Conservation (phyloP, 75 land plant genomes). For the Cryptomeria japonica region DNA sequence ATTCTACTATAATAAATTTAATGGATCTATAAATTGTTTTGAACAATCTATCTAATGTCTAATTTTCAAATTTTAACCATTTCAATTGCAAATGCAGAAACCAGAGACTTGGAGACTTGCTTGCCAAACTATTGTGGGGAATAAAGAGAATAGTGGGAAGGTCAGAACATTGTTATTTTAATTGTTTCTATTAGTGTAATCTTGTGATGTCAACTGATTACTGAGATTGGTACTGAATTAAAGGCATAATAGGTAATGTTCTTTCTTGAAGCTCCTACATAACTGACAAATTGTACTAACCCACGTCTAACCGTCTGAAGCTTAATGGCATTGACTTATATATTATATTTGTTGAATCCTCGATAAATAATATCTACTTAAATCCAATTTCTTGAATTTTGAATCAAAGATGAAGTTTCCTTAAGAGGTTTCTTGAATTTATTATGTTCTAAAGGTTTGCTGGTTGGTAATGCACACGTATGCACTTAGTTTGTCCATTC, state of each 20-base stretch:
- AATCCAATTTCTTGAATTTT: background rate
- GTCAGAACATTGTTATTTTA: conserved; percentile 28
- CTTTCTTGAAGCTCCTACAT: background rate
- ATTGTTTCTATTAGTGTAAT: background rate
- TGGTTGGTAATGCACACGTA: background rate
- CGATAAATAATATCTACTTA: background rate
- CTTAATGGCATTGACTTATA: background rate
- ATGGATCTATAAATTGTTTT: background rate
- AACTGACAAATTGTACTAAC: background rate
- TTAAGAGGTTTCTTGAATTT: background rate
- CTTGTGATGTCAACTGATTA: background rate
- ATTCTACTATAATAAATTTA: background rate
- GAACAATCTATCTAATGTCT: background rate
- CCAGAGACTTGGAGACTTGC: conserved; percentile 96
- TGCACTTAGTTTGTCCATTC: background rate
- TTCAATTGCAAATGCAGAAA: conserved; percentile 53
- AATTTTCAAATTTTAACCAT: background rate
- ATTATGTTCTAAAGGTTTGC: background rate
- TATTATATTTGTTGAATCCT: background rate
- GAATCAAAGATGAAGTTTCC: background rate
- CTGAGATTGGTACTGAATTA: background rate
- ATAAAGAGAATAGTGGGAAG: conserved; percentile 87
- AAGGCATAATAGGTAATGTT: background rate
- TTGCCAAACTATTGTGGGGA: conserved; percentile 96
- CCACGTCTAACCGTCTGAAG: background rate